Evolutionary conservation across 805 yeast genomes (phyloP).

Genomic region (Limtongozyma cylindracea): DNA sequence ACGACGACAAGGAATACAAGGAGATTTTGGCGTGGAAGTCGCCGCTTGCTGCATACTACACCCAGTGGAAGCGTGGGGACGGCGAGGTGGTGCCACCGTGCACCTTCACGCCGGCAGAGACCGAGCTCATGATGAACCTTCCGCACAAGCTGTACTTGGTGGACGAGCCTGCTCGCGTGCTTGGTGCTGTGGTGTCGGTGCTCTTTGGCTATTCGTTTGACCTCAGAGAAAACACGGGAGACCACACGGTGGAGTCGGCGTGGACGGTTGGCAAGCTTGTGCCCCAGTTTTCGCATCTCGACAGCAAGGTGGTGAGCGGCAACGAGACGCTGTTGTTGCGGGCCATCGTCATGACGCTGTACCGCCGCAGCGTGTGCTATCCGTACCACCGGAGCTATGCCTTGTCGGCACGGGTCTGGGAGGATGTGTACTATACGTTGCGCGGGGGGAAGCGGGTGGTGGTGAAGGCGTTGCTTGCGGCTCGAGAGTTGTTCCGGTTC

Average conservation of each 20-base stretch:
- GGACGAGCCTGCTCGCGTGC: constrained; percentile 25
- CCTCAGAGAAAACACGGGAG: constrained; percentile 43
- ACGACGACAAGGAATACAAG: constrained; percentile 21
- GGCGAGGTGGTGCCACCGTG: too few relatives aligned
- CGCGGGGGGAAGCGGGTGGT: constrained; percentile 47
- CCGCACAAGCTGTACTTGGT: constrained; percentile 40
- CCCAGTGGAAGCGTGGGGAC: constrained; percentile 6
- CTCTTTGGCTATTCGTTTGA: constrained; percentile 61
- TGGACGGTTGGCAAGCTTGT: constrained; percentile 82
- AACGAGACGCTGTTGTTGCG: constrained; percentile 12
- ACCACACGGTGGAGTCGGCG: constrained; percentile 61
- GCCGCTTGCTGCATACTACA: constrained; percentile 27
- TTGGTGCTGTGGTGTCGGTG: constrained; percentile 37
- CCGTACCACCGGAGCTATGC: constrained; percentile 60
- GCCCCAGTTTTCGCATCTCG: constrained; percentile 59
- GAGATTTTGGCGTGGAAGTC: constrained; percentile 24
- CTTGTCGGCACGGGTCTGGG: constrained; percentile 39
- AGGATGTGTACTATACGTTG: constrained; percentile 40
- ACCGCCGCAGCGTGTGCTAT: constrained; percentile 50
- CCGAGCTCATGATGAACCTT: constrained; percentile 38
- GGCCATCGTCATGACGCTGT: constrained; percentile 30
- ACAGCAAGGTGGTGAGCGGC: constrained; percentile 12
- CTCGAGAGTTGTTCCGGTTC: constrained; percentile 51
- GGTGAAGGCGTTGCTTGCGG: constrained; percentile 27
- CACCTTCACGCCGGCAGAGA: constrained; percentile 35